Conservation (phyloP, 1,284 basidiomycete genomes). For the Schizopora paradoxa region DNA sequence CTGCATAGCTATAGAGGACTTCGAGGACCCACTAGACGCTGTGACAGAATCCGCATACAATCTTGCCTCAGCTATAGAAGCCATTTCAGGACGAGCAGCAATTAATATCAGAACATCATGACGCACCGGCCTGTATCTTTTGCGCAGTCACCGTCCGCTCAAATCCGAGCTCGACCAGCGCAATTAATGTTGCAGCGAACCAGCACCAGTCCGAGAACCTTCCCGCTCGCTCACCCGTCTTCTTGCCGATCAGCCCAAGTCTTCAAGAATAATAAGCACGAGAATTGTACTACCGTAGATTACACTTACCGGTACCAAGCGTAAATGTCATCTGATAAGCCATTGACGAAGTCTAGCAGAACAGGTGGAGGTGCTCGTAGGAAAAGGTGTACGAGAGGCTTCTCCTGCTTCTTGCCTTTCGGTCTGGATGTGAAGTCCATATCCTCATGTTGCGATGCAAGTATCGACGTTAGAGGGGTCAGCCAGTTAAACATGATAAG, state of each 20-base stretch:
- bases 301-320: conserved; percentile 47
- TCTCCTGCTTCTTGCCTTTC: conserved; percentile 32
- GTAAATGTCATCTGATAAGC: conserved; percentile 67
- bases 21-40: conserved; percentile 65
- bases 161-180: conserved; percentile 73
- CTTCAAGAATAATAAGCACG: conserved; percentile 3
- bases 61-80: conserved; percentile 54
- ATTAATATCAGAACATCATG: conserved; percentile 40
- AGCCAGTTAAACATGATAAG: conserved; percentile 81
- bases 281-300: background rate
- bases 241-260: conserved; percentile 60
- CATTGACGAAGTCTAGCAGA: conserved; percentile 69
- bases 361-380: conserved; percentile 77
- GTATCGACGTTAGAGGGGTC: conserved; percentile 59
- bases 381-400: conserved; percentile 57
- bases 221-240: conserved; percentile 59
- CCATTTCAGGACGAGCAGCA: conserved; percentile 7
- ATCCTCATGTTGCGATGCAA: conserved; percentile 37
- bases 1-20: conserved; percentile 48
- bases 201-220: conserved; percentile 79
- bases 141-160: conserved; percentile 58
- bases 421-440: conserved; percentile 22
- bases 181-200: conserved; percentile 70
- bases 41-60: conserved; percentile 68
- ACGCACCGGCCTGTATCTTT: conserved; percentile 42